Percentiles rank a stretch among this genome's conserved stretches.
phyloP scores from a whole-genome alignment of 225 moss, liverwort and hornwort genomes.

The Polytrichum commune region DNA sequence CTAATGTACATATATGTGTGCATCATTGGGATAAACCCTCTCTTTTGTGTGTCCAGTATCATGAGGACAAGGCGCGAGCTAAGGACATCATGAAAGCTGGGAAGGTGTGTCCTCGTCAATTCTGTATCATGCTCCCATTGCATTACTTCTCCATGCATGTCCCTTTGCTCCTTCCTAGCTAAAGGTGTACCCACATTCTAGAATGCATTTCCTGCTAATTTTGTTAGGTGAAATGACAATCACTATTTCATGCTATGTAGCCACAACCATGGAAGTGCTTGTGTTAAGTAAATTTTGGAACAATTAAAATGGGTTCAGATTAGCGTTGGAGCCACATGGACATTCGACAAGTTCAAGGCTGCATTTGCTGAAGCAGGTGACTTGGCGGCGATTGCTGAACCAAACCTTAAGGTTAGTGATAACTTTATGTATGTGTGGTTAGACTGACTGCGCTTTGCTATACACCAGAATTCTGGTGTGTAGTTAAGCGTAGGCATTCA shows the following conservation, averaged over 20 bases:
- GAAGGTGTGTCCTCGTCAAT: slow-evolving; percentile 56
- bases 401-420: slow-evolving; percentile 99
- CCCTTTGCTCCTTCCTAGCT: neutral
- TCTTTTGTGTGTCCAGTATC: slow-evolving; percentile 55
- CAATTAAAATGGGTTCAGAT: slow-evolving; percentile 40
- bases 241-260: neutral
- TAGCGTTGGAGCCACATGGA: slow-evolving; percentile 82
- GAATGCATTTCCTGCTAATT: too few species aligned
- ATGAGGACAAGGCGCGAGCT: slow-evolving; percentile 83
- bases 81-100: slow-evolving; percentile 98
- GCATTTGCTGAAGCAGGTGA: slow-evolving; percentile 99
- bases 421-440: slow-evolving; percentile 58
- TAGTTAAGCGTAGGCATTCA: slow-evolving; percentile 52
- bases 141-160: neutral
- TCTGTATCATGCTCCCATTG: too few species aligned
- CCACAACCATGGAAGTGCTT: too few species aligned
- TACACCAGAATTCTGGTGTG: slow-evolving; percentile 41
- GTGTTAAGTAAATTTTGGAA: too few species aligned
- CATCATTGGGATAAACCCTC: too few species aligned
- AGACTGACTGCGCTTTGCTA: slow-evolving; percentile 55
- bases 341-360: slow-evolving; percentile 97
- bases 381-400: slow-evolving; percentile 99
- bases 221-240: neutral
- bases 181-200: too few species aligned
- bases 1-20: too few species aligned